Conservation (phyloP, 352 stramenopile genomes). For the Globisporangium viniferum region DNA sequence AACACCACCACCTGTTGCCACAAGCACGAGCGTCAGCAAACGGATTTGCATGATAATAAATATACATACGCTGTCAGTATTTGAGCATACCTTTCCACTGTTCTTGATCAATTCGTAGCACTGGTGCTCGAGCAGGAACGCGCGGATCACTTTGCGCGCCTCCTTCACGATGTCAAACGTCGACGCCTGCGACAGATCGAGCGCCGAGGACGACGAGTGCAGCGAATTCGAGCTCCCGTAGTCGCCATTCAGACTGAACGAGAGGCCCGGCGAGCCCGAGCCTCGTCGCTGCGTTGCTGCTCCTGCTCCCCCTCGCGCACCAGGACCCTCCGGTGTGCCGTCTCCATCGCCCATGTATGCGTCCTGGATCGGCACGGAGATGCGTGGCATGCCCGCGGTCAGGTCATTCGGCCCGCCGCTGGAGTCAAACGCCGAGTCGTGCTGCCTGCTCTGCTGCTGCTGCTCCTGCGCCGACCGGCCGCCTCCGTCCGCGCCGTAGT, state of each 20-base stretch:
- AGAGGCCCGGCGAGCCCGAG: slow-evolving; percentile 12
- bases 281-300: neutral
- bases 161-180: slow-evolving; percentile 73
- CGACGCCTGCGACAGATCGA: slow-evolving; percentile 44
- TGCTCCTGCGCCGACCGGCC: slow-evolving; percentile 16
- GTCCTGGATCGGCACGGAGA: slow-evolving; percentile 30
- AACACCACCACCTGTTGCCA: slow-evolving; percentile 91
- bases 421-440: slow-evolving; percentile 5
- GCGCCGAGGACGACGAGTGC: slow-evolving; percentile 27
- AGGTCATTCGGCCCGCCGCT: neutral
- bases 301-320: slow-evolving; percentile 7
- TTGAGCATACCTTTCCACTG: slow-evolving; percentile 82
- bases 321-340: neutral
- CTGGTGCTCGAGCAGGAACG: slow-evolving; percentile 86
- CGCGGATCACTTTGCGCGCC: slow-evolving; percentile 76
- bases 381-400: slow-evolving; percentile 20
- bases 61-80: neutral
- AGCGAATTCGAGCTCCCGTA: slow-evolving; percentile 20
- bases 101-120: slow-evolving; percentile 97
- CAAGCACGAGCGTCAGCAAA: neutral
- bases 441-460: slow-evolving; percentile 7
- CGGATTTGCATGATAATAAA: neutral
- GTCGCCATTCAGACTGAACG: slow-evolving; percentile 33
- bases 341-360: slow-evolving; percentile 32
- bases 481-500: slow-evolving; percentile 45